A percentile compares a stretch with the other conserved stretches of the same genome.
phyloP scores from a whole-genome alignment of 192 early-diverging fungal genomes.

The Backusella tarrabulga region DNA sequence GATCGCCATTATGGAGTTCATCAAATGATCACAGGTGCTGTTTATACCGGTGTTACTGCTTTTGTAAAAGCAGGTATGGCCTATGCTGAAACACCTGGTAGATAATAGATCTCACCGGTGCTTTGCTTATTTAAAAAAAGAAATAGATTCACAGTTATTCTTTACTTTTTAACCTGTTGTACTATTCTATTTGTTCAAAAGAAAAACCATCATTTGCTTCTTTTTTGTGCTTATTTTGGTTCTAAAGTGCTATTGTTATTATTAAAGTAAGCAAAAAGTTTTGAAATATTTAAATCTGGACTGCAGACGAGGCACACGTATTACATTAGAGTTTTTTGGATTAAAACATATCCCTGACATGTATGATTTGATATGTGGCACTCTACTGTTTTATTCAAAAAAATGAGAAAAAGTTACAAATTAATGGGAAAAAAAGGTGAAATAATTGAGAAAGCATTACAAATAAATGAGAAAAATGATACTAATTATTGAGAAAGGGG shows the following conservation, averaged over 20 bases:
- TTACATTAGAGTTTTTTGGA: not conserved
- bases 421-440: too few species aligned
- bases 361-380: not conserved
- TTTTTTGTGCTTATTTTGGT: not conserved
- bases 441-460: too few species aligned
- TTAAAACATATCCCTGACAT: not conserved
- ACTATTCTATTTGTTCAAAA: not conserved
- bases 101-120: not conserved
- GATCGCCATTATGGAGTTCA: conserved; percentile 55
- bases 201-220: not conserved
- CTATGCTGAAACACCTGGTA: conserved; percentile 43
- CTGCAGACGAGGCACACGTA: not conserved
- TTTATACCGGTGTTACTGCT: conserved; percentile 45
- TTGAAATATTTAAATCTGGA: not conserved
- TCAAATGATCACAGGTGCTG: conserved; percentile 44
- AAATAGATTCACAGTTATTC: not conserved
- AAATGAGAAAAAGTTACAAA: too few species aligned
- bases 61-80: conserved; percentile 52
- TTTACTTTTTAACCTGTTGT: too few species aligned
- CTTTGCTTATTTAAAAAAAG: not conserved
- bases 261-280: not conserved
- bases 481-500: too few species aligned
- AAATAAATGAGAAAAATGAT: too few species aligned
- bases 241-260: not conserved
- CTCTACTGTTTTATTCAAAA: too few species aligned